Evolutionary conservation across 2,329 filamentous ascomycete species (phyloP), one percentile per base, ranked within the genome.

Genomic region (Botrytis paeoniae): DNA sequence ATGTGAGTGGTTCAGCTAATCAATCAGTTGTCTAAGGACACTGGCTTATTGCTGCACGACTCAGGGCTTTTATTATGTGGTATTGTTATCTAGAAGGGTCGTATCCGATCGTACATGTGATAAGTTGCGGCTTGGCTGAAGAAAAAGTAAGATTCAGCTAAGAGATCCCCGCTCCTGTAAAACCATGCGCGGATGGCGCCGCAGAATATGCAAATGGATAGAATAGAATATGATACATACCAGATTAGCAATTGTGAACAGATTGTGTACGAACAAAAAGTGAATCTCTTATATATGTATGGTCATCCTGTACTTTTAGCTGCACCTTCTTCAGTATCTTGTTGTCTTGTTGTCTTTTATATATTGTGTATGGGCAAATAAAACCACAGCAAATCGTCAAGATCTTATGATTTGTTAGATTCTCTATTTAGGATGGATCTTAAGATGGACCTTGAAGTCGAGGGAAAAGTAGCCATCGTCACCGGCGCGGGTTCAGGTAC

Each of bases 401-500:
- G 20, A 39, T 18, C 32, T 18, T 9, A 25, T 18, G 3, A 3
- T 20, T 54, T 39, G 14, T 35, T 54, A 3, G 8, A 41, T 57
- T 16, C 9, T 18, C 20, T 14, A 3, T 20, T n/a, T 12, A 18
- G 39, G 9, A 41, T 25, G 18, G 8, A 29, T 41, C 9, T 32
- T 2, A 60, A 65, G 9, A 43, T 68, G n/a, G 29, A 72, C 37
- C n/a, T 66, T 29, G 61, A 68, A 9, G 29, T 72, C 20, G 14
- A 48, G 14, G 48, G 70, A 5, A 78, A 78, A 62, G 75, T 75
- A 6, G 77, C 76, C 10, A 68, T 79, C 14, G 69, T 79, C 20
- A 79, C 78, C 0, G 77, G 78, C 14, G 78, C 69, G 2, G 78
- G 77, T 4, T 78, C 76, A n/a, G 86, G 86, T 84, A 75, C 16